Conservation (phyloP, 2,329 filamentous ascomycete species). For the Colletotrichum magnum region DNA sequence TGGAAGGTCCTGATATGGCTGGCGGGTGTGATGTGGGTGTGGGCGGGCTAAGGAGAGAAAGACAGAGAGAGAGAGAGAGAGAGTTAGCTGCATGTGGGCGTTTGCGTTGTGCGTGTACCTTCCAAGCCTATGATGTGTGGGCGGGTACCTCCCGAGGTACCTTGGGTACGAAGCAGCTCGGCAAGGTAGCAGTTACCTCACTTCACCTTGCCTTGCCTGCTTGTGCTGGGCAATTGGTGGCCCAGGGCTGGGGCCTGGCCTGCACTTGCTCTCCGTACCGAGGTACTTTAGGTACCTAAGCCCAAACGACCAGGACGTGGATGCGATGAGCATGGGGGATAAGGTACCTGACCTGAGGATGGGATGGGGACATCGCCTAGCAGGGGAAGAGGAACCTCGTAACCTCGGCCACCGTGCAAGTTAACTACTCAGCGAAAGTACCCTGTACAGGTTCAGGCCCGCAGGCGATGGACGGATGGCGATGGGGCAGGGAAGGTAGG, state of each 20-base stretch:
- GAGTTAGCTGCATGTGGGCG: constrained; percentile 16
- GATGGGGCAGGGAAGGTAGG: constrained; percentile 11
- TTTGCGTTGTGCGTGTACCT: constrained; percentile 14
- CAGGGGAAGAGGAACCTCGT: background rate
- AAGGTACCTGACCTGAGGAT: constrained; percentile 4
- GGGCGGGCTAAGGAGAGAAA: constrained; percentile 21
- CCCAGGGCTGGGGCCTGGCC: no score
- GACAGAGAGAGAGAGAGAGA: constrained; percentile 7
- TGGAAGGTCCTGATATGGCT: no score
- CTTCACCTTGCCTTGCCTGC: no score
- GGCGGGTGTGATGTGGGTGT: background rate
- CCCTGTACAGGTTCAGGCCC: constrained; percentile 11
- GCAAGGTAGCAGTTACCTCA: background rate
- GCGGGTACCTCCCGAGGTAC: constrained; percentile 35
- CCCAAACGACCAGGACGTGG: background rate
- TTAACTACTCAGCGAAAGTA: no score
- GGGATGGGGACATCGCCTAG: no score
- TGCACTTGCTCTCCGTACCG: no score
- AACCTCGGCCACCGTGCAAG: background rate
- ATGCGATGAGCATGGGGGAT: constrained; percentile 3
- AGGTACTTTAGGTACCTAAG: no score
- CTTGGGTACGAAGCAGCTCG: background rate
- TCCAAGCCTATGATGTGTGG: constrained; percentile 14
- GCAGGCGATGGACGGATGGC: background rate
- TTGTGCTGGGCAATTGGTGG: no score